A percentile compares a stretch with the other conserved stretches of the same genome.
Evolutionary conservation across 2,329 filamentous ascomycete genomes (phyloP).

Genomic region (Dactylellina parvicollis): DNA sequence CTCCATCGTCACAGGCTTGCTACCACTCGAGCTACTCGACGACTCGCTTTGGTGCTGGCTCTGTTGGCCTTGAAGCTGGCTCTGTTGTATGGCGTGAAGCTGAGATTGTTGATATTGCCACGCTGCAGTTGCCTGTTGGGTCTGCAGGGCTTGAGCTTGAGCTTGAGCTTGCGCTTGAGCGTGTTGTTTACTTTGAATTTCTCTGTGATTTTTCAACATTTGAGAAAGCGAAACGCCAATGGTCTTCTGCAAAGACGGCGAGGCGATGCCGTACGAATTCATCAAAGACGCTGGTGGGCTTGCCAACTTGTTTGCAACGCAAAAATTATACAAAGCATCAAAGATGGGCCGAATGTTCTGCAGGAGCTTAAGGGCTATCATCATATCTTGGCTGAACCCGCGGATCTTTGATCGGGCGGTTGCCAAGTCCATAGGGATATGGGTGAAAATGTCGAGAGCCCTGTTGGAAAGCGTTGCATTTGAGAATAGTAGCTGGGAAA

Average conservation of each 20-base stretch:
- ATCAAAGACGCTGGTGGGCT: slow-evolving; percentile 21
- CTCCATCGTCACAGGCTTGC: slow-evolving; percentile 1
- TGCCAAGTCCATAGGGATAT: slow-evolving; percentile 25
- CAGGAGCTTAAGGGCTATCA: slow-evolving; percentile 15
- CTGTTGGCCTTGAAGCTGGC: too few species aligned
- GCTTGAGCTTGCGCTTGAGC: not conserved
- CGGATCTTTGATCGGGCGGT: not conserved
- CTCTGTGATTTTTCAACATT: slow-evolving; percentile 31
- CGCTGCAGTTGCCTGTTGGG: not conserved
- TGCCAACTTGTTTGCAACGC: slow-evolving; percentile 17
- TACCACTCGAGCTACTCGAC: too few species aligned
- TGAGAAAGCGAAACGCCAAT: slow-evolving; percentile 40
- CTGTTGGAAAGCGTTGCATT: slow-evolving; percentile 25
- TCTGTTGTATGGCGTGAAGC: too few species aligned
- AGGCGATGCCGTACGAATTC: slow-evolving; percentile 18
- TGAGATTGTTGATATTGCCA: slow-evolving; percentile 11
- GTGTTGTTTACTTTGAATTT: not conserved
- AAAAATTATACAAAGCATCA: slow-evolving; percentile 30
- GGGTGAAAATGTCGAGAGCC: slow-evolving; percentile 20
- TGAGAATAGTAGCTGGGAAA: slow-evolving; percentile 40
- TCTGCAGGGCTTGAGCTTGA: not conserved
- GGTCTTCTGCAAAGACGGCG: slow-evolving; percentile 34
- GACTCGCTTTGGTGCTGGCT: too few species aligned
- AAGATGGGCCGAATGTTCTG: slow-evolving; percentile 38
- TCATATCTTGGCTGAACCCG: slow-evolving; percentile 31